A percentile compares a stretch with the other conserved stretches of the same genome.
phyloP scores from a whole-genome alignment of 2,329 filamentous ascomycete genomes.

The Aspergillus proliferans region DNA sequence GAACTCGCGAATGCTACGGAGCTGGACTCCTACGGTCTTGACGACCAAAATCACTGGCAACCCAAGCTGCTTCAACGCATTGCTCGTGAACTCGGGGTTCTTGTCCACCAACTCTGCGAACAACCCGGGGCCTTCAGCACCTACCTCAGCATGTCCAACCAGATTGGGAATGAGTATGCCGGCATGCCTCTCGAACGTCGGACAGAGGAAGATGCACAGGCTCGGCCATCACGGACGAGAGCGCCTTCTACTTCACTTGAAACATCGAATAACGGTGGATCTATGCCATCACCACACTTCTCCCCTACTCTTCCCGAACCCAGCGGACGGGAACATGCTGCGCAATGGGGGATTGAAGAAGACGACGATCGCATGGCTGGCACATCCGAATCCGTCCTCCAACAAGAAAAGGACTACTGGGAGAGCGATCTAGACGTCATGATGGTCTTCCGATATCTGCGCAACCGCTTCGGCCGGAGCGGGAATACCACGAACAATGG shows the following conservation, averaged over 20 bases:
- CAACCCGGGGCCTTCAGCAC: conserved; percentile 86
- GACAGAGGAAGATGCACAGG: conserved; percentile 19
- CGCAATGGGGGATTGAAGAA: conserved; percentile 63
- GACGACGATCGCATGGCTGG: conserved; percentile 33
- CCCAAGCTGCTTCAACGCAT: conserved; percentile 74
- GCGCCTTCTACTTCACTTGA: conserved; percentile 7
- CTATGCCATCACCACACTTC: conserved; percentile 41
- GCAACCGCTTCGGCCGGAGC: conserved; percentile 59
- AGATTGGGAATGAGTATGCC: conserved; percentile 64
- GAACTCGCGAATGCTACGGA: conserved; percentile 23
- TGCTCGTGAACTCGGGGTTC: conserved; percentile 74
- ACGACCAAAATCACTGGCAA: conserved; percentile 40
- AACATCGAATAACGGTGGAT: conserved; percentile 16
- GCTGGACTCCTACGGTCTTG: conserved; percentile 18
- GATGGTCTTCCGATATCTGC: conserved; percentile 83
- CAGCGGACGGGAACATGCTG: conserved; percentile 44
- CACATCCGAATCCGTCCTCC: conserved; percentile 34
- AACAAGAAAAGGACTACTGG: conserved; percentile 73
- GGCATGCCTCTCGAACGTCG: conserved; percentile 55
- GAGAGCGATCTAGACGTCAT: conserved; percentile 85
- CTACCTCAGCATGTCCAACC: conserved; percentile 61
- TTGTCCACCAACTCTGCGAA: conserved; percentile 76
- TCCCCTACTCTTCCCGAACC: conserved; percentile 43
- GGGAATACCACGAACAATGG: conserved; percentile 29
- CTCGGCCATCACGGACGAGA: conserved; percentile 4